These are phyloP conservation scores for Teratosphaeria zuluensis DNA, from an alignment of 2,329 filamentous ascomycete species.

Conservation along the genomic window DNA sequence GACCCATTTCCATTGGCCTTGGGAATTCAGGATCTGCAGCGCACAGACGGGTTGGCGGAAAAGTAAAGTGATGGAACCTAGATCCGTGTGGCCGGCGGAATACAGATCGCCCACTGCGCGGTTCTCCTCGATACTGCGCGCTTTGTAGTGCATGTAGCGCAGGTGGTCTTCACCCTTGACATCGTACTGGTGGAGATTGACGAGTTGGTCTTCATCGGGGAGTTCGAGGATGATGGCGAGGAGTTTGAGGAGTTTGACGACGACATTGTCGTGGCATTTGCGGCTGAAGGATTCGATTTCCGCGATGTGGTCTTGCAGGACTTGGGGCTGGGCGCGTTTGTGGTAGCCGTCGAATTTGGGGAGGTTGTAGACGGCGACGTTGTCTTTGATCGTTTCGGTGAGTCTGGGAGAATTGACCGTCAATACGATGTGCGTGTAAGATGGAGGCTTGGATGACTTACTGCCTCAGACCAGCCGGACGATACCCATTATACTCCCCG, in stretches of 20 bases:
- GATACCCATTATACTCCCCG: conserved; percentile 24
- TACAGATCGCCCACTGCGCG: conserved; percentile 20
- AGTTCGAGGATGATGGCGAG: conserved; percentile 54
- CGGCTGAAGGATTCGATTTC: conserved; percentile 49
- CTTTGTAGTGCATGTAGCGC: conserved; percentile 21
- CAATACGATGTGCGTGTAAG: conserved; percentile 40
- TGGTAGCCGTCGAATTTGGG: conserved; percentile 38
- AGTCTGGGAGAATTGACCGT: not conserved
- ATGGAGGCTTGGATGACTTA: no score
- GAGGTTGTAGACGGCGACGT: conserved; percentile 6
- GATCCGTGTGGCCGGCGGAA: conserved; percentile 29
- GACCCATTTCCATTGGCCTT: conserved; percentile 35
- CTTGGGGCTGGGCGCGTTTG: conserved; percentile 15
- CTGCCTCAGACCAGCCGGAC: conserved; percentile 7
- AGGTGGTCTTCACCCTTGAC: conserved; percentile 35
- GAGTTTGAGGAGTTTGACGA: conserved; percentile 48
- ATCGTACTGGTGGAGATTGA: conserved; percentile 45
- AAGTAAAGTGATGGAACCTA: conserved; percentile 30
- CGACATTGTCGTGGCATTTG: conserved; percentile 44
- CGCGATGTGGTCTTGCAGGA: conserved; percentile 38
- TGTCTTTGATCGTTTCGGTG: conserved; percentile 16
- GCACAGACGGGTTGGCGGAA: conserved; percentile 35
- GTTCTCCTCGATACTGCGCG: conserved; percentile 20
- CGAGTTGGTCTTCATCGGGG: conserved; percentile 45
- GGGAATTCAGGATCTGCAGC: conserved; percentile 27